Conservation (phyloP, 148 eudicot species). For the Persicaria tinctoria region DNA sequence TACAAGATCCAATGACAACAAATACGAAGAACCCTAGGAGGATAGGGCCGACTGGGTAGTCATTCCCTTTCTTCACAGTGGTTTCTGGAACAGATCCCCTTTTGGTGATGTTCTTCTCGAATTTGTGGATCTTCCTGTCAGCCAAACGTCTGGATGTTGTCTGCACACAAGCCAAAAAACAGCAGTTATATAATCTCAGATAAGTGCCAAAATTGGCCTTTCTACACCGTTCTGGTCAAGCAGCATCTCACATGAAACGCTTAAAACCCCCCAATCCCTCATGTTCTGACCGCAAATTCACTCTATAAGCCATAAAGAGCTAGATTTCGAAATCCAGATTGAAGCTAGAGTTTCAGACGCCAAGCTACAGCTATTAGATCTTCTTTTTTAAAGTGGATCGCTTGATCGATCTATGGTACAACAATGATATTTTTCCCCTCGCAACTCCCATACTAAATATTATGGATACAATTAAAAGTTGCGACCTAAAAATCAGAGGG, state of each 20-base stretch:
- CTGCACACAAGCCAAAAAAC: constrained; percentile 22
- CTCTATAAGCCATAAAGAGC: neutral
- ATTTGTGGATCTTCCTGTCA: constrained; percentile 65
- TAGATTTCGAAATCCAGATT: neutral
- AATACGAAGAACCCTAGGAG: constrained; percentile 73
- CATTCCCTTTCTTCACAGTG: constrained; percentile 55
- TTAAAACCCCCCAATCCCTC: neutral
- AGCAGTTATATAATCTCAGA: neutral
- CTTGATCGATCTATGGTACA: neutral
- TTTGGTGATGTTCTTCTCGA: constrained; percentile 71
- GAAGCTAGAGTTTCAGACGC: neutral
- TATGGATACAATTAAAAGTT: neutral
- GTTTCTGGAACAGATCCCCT: constrained; percentile 76
- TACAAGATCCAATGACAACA: constrained; percentile 87
- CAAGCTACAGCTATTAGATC: neutral
- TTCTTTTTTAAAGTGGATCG: neutral
- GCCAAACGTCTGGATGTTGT: constrained; percentile 77
- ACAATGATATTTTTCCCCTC: neutral
- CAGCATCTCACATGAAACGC: neutral
- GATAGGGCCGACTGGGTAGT: constrained; percentile 70
- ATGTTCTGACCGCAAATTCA: neutral
- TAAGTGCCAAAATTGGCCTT: neutral
- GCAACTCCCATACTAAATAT: neutral
- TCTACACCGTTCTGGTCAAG: too few species aligned
- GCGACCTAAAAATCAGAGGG: neutral